phyloP scores from a whole-genome alignment of 2,329 filamentous ascomycete species.

The Botryotinia convoluta region DNA sequence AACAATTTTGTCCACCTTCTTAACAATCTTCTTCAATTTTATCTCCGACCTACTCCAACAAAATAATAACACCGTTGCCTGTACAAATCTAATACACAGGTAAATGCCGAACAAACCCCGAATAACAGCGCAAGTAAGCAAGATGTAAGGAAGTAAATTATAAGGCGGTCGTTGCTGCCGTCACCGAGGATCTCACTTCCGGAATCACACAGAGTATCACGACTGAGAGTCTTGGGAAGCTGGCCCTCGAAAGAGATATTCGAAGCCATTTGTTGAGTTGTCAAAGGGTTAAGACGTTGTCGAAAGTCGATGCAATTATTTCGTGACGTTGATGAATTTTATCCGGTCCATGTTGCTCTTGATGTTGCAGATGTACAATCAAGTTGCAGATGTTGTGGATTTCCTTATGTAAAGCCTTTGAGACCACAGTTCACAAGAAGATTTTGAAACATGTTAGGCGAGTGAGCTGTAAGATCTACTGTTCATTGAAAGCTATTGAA shows the following conservation, averaged over 20 bases:
- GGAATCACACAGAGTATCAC: not conserved
- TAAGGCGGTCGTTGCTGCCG: too few relatives aligned
- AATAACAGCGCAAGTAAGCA: not conserved
- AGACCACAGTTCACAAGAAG: not conserved
- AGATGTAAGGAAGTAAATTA: too few relatives aligned
- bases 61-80: rapidly evolving
- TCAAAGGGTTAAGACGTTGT: not conserved
- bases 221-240: not conserved
- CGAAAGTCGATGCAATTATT: not conserved
- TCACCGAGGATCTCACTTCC: too few relatives aligned
- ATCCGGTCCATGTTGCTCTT: not conserved
- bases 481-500: rapidly evolving
- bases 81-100: not conserved
- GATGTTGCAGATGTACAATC: too few relatives aligned
- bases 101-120: not conserved
- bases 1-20: not conserved
- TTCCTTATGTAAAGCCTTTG: not conserved
- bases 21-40: not conserved
- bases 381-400: not conserved
- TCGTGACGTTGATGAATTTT: not conserved
- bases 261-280: not conserved
- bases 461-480: not conserved
- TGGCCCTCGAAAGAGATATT: not conserved
- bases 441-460: not conserved
- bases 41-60: not conserved